These are phyloP conservation scores for Coemansia guatemalensis DNA, from an alignment of 192 early-diverging fungal genomes.

Conservation along the genomic window DNA sequence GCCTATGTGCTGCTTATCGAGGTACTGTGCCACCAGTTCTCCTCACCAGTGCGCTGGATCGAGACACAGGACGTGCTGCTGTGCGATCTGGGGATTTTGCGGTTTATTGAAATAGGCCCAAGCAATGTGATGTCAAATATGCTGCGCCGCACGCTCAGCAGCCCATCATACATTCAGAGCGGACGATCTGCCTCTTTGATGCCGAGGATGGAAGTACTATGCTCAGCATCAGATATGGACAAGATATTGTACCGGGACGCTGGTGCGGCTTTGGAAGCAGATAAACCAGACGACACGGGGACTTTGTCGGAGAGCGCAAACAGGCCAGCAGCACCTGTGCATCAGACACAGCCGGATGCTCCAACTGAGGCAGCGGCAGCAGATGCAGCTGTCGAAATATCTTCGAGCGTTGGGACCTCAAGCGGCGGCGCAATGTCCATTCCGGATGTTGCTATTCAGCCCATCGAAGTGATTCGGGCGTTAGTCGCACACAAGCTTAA, in stretches of 20 bases:
- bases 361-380: conserved; percentile 6
- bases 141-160: conserved; percentile 82
- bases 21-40: conserved; percentile 90
- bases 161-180: not conserved
- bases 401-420: not conserved
- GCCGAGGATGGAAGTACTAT: conserved; percentile 77
- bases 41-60: conserved; percentile 94
- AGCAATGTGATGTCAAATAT: conserved; percentile 85
- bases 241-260: conserved; percentile 62
- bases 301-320: not conserved
- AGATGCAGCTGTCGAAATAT: not conserved
- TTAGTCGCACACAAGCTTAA: conserved; percentile 92
- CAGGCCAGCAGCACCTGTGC: conserved; percentile 20
- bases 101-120: conserved; percentile 89
- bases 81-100: conserved; percentile 70
- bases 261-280: not conserved
- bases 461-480: conserved; percentile 74
- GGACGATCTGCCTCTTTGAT: conserved; percentile 65
- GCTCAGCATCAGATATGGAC: conserved; percentile 61
- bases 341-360: not conserved
- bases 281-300: conserved; percentile 21
- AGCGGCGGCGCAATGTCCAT: conserved; percentile 43
- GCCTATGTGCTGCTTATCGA: conserved; percentile 86
- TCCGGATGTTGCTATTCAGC: conserved; percentile 53
- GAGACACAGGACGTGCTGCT: conserved; percentile 92